A percentile compares a stretch with the other conserved stretches of the same genome.
phyloP scores from a whole-genome alignment of 140 eudicot species.

The Ambrosia hybrid region DNA sequence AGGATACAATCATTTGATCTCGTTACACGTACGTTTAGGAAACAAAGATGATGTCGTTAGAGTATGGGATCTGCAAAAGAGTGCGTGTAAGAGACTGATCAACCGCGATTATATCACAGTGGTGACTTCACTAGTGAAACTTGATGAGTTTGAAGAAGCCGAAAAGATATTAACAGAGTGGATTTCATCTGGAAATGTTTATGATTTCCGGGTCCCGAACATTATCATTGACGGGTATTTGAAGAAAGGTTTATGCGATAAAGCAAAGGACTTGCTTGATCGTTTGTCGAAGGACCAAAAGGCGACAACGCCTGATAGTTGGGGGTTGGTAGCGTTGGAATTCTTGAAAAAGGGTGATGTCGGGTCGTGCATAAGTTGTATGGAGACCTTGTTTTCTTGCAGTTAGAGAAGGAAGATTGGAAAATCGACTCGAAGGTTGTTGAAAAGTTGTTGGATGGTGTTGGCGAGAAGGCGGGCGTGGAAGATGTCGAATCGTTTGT shows the following conservation, averaged over 20 bases:
- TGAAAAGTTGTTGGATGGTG: constrained; percentile 33
- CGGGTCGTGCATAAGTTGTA: constrained; percentile 36
- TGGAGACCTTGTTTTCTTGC: constrained; percentile 47
- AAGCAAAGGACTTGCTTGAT: constrained; percentile 63
- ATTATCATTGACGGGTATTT: constrained; percentile 44
- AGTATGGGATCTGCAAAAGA: constrained; percentile 68
- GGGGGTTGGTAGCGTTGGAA: constrained; percentile 53
- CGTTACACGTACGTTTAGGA: constrained; percentile 61
- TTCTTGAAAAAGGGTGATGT: constrained; percentile 52
- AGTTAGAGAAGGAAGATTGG: constrained; percentile 40
- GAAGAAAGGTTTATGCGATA: constrained; percentile 44
- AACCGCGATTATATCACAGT: constrained; percentile 61
- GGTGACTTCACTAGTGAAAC: constrained; percentile 52
- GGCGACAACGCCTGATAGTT: constrained; percentile 44
- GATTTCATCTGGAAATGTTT: constrained; percentile 64
- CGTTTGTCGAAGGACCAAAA: constrained; percentile 37
- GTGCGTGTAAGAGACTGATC: constrained; percentile 50
- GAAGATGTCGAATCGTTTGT: constrained; percentile 43
- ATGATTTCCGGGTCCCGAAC: constrained; percentile 69
- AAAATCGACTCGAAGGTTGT: constrained; percentile 37
- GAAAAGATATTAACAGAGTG: constrained; percentile 66
- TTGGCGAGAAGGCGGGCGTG: constrained; percentile 47
- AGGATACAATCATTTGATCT: constrained; percentile 68
- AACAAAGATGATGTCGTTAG: constrained; percentile 61
- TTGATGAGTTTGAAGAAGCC: constrained; percentile 65